A percentile compares a stretch with the other conserved stretches of the same genome.
phyloP scores from a whole-genome alignment of 2,329 filamentous ascomycete species.

The Myriosclerotinia curreyana region DNA sequence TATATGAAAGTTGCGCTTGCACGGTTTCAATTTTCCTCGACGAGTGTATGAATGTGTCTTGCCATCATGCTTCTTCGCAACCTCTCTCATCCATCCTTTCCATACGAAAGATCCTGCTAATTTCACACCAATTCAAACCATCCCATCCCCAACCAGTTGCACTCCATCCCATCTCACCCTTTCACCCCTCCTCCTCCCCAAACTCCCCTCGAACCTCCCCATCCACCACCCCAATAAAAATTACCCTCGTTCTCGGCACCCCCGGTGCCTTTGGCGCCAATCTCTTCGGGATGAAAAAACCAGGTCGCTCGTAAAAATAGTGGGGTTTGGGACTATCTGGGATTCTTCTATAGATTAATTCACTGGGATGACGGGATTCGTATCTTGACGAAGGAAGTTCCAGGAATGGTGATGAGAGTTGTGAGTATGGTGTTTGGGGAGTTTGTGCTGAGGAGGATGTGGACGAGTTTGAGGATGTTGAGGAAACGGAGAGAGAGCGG shows the following conservation, averaged over 20 bases:
- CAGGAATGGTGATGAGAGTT: background rate
- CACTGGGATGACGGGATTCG: background rate
- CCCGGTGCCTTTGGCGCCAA: background rate
- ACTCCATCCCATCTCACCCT: too few relatives aligned
- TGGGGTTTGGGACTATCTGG: slow-evolving; percentile 10
- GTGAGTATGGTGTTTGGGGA: too few relatives aligned
- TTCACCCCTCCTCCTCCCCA: background rate
- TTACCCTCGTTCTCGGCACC: background rate
- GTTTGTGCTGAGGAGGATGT: too few relatives aligned
- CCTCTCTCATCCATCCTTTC: background rate
- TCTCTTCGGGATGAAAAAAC: slow-evolving; percentile 5
- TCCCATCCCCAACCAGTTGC: background rate
- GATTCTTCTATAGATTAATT: background rate
- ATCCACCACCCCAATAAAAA: background rate
- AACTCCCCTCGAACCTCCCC: background rate
- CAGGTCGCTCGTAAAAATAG: slow-evolving; percentile 13
- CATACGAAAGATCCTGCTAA: background rate
- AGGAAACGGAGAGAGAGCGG: slow-evolving; percentile 3
- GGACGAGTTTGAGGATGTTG: background rate
- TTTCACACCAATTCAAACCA: background rate
- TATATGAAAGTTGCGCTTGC: background rate
- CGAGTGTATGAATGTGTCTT: too few relatives aligned
- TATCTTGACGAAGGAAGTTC: background rate
- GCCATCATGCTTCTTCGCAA: too few relatives aligned
- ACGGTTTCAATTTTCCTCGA: background rate